These are phyloP conservation scores for Ulota crispa DNA, from an alignment of 225 moss, liverwort and hornwort species.

Conservation along the genomic window DNA sequence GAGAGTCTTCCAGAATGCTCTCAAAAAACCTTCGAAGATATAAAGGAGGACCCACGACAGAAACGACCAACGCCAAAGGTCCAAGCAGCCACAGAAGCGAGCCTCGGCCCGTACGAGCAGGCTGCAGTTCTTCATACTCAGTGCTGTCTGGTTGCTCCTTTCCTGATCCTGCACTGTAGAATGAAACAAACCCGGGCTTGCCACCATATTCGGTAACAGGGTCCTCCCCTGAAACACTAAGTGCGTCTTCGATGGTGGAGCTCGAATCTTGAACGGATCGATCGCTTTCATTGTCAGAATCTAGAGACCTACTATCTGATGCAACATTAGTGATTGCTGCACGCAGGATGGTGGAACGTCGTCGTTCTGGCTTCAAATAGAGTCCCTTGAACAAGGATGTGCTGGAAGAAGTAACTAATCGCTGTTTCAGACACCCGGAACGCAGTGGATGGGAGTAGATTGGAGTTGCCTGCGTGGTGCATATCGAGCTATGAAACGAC, in stretches of 20 bases:
- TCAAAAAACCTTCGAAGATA: conserved; percentile 86
- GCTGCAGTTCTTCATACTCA: conserved; percentile 27
- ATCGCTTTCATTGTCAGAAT: conserved; percentile 30
- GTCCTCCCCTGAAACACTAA: conserved; percentile 47
- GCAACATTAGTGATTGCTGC: conserved; percentile 37
- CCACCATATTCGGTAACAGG: conserved; percentile 29
- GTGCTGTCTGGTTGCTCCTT: conserved; percentile 34
- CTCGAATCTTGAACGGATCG: conserved; percentile 34
- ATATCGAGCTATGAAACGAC: conserved; percentile 22
- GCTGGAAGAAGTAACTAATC: conserved; percentile 12
- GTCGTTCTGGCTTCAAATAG: conserved; percentile 19
- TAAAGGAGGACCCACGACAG: conserved; percentile 88
- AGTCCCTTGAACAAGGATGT: conserved; percentile 12
- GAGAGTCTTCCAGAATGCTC: conserved; percentile 80
- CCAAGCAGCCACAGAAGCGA: conserved; percentile 79
- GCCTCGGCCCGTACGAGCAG: conserved; percentile 24
- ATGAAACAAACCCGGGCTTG: conserved; percentile 60
- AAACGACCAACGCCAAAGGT: conserved; percentile 75
- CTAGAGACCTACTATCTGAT: conserved; percentile 29
- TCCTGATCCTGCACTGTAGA: conserved; percentile 27
- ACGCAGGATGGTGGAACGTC: conserved; percentile 8
- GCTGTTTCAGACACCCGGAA: conserved; percentile 23
- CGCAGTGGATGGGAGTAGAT: conserved; percentile 7
- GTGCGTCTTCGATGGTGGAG: conserved; percentile 37
- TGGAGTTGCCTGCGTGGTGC: conserved; percentile 12